Evolutionary conservation across 176 grass and related monocot genomes (phyloP).

Genomic region (Rhipidocladum racemiflorum): DNA sequence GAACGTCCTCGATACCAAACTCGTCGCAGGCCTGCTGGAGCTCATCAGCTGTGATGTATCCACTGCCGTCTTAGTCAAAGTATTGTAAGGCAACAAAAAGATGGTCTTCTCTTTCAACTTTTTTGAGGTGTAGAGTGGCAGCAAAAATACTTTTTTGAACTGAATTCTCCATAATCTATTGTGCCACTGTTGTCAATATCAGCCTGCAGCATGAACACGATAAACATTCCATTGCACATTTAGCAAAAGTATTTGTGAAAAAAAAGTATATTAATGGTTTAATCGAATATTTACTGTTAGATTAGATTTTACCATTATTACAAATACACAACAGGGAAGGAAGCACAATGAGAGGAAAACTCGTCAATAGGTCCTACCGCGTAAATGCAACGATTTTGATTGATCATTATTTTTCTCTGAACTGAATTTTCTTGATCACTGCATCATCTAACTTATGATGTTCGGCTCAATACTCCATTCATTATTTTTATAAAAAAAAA

Average conservation of each 20-base stretch:
- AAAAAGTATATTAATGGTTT: neutral
- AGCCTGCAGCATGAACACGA: slow-evolving; percentile 25
- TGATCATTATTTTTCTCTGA: neutral
- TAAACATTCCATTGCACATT: neutral
- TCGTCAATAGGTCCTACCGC: neutral
- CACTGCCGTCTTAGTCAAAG: slow-evolving; percentile 66
- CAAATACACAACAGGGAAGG: neutral
- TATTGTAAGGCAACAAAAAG: slow-evolving; percentile 58
- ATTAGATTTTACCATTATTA: too few relatives aligned
- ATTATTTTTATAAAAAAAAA: neutral
- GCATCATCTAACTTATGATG: too few relatives aligned
- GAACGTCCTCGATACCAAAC: slow-evolving; percentile 55
- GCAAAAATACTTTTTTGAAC: too few relatives aligned
- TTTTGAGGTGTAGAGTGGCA: slow-evolving; percentile 64
- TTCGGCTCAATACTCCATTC: too few relatives aligned
- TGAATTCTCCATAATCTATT: slow-evolving; percentile 70
- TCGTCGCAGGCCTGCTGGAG: slow-evolving; percentile 64
- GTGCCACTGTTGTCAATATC: slow-evolving; percentile 71
- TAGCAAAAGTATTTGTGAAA: neutral
- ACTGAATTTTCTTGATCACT: neutral
- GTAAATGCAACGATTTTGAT: neutral
- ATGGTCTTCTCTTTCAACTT: slow-evolving; percentile 60
- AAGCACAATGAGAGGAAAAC: neutral
- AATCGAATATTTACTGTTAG: neutral
- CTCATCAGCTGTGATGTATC: slow-evolving; percentile 62